These are phyloP conservation scores for Chaetomiaceae sp. DNA, from an alignment of 2,329 filamentous ascomycete species.

Conservation along the genomic window DNA sequence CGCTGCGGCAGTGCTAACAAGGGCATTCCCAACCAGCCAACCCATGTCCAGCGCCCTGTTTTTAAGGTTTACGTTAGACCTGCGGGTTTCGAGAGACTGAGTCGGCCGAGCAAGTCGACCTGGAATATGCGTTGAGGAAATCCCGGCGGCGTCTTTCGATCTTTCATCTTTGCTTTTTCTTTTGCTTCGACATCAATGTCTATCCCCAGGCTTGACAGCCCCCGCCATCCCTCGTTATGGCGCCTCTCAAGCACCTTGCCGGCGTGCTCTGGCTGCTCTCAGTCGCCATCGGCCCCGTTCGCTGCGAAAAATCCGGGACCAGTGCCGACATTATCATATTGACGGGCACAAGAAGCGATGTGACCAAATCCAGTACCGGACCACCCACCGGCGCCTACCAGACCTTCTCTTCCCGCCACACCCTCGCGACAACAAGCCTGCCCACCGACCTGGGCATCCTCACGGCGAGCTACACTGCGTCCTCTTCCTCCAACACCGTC, in stretches of 20 bases:
- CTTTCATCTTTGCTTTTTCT: not conserved
- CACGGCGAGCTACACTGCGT: constrained; percentile 30
- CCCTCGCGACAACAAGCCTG: constrained; percentile 33
- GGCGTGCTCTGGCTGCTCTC: constrained; percentile 17
- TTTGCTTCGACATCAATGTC: constrained; percentile 5
- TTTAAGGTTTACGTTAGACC: constrained; percentile 11
- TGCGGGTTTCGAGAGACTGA: not conserved
- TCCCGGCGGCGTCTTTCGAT: too few relatives aligned
- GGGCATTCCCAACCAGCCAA: not conserved
- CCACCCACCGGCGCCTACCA: constrained; percentile 41
- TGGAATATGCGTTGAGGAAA: not conserved
- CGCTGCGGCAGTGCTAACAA: constrained; percentile 18
- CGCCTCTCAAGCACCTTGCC: constrained; percentile 13
- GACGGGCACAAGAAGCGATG: constrained; percentile 31
- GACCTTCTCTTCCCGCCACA: constrained; percentile 40
- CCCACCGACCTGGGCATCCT: constrained; percentile 22
- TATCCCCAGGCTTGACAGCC: not conserved
- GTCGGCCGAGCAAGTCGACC: not conserved
- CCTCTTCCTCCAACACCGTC: constrained; percentile 14
- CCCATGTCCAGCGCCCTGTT: constrained; percentile 6
- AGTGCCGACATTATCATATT: constrained; percentile 36
- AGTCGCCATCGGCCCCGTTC: constrained; percentile 11
- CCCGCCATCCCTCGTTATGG: constrained; percentile 11
- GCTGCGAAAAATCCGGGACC: constrained; percentile 30
- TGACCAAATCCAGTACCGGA: constrained; percentile 29